Evolutionary conservation across 176 grass and related monocot genomes (phyloP).

Genomic region (Oropetium thomaeum): DNA sequence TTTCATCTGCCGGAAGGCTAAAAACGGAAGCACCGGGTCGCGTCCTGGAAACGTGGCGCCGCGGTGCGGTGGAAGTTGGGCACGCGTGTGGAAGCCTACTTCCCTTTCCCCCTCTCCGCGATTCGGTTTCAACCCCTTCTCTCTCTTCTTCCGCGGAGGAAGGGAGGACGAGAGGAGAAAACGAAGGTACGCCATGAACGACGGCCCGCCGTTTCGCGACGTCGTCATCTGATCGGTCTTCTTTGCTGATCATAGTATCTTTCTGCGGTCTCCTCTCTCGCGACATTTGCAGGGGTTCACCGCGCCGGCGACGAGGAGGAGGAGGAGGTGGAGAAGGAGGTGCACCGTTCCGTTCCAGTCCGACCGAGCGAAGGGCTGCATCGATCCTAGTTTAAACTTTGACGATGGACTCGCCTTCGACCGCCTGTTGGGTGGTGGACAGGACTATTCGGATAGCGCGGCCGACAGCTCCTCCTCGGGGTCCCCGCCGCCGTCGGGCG

Average conservation of each 20-base stretch:
- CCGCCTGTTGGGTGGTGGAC: background rate
- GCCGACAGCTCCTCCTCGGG: background rate
- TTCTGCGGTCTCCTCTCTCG: background rate
- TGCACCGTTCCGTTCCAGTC: slow-evolving; percentile 11
- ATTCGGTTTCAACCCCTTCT: slow-evolving; percentile 40
- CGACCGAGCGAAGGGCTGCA: slow-evolving; percentile 25
- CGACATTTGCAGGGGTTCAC: slow-evolving; percentile 45
- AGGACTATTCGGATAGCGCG: background rate
- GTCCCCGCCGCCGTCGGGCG: slow-evolving; percentile 20
- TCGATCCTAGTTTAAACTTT: slow-evolving; percentile 25
- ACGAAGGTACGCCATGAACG: slow-evolving; percentile 22
- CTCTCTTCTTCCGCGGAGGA: slow-evolving; percentile 38
- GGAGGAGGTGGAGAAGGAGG: background rate
- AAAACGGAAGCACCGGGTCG: slow-evolving; percentile 34
- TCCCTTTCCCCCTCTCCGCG: slow-evolving; percentile 24
- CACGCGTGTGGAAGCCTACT: slow-evolving; percentile 37
- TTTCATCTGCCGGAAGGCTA: slow-evolving; percentile 27
- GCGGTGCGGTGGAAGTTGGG: slow-evolving; percentile 30
- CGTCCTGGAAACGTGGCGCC: slow-evolving; percentile 31
- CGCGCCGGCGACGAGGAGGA: background rate
- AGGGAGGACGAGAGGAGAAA: slow-evolving; percentile 28
- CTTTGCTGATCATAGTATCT: background rate
- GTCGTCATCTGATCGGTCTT: background rate
- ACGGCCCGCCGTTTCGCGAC: background rate
- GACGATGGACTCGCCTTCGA: slow-evolving; percentile 12